Base-by-base conservation (phyloP, 2,329 filamentous ascomycete species). In the Claviceps lovelessii region DNA sequence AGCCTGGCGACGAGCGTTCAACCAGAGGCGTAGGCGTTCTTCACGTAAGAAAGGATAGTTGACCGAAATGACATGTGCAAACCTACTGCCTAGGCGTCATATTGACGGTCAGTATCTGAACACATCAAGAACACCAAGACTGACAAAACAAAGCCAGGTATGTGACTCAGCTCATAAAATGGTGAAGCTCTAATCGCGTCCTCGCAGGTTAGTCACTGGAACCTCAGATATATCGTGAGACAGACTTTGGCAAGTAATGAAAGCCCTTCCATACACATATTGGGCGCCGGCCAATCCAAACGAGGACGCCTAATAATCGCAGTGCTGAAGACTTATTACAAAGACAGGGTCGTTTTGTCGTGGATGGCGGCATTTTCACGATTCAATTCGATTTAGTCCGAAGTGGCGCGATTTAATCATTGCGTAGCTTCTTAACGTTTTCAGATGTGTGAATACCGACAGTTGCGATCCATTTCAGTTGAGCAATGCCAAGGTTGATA, bases 351-450 rank as follows among this genome's bases (percentile, higher is more conserved):
- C 41, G 58, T 57, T 58, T 59, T 56, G 60, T 66, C 61, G 61
- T 58, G 61, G 58, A 56, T 54, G 58, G 62, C 61, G 63, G 61
- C 60, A 65, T 59, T 62, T 63, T 69, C 67, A 69, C 65, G 62
- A 58, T 61, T 58, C 61, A 60, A 57, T 66, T 58, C 64, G 62
- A 59, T 56, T 63, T 60, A 66, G 52, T 59, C 57, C 51, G 54
- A 57, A 42, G 42, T 42, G 44, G 52, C 45, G 56, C 56, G 56
- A 51, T 52, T 55, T n/a, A 53, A 54, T 37, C 29, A 52, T 48
- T 45, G 53, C 49, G 47, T 55, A 49, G 49, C 42, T 49, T 57
- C 29, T 51, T 47, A 53, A 55, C 47, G 53, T 53, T 49, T 51
- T 56, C 55, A 58, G 51, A 55, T 53, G 49, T 53, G 49, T 58